Evolutionary conservation across 768 basidiomycete genomes (phyloP), one percentile per base, ranked within the genome.

Genomic region (Cystofilobasidium macerans): DNA sequence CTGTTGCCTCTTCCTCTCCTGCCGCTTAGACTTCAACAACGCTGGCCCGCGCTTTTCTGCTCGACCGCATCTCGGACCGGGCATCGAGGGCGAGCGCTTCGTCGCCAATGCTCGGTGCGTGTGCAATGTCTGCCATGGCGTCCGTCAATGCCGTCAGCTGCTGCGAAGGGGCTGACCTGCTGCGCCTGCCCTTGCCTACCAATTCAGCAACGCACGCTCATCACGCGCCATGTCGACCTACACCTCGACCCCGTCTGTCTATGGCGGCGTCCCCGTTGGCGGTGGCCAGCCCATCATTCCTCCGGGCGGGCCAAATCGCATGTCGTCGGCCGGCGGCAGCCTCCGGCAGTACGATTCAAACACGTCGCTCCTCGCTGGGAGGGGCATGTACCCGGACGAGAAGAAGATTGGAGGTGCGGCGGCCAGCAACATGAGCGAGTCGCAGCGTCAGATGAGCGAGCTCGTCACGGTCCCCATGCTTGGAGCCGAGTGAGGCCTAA

Each of bases 391-490:
- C n/a, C 48, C 53, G 24, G 30, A 35, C 20, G 59, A 48, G 33
- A 24, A 35, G n/a, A 56, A 66, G 30, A 59, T 47, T 20, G 65
- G 59, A 6, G 61, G 54, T 20, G 38, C 57, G 38, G n/a, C 3
- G 4, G 16, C 9, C 42, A 47, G 45, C 45, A 47, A 47, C 45
- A 62, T 62, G 65, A 61, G 58, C n/a, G 54, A 59, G 22, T 59
- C 65, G 16, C 60, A 67, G 53, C 24, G 60, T 5, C 53, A 67
- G 61, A 57, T 51, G 5, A 53, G 58, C 12, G 92, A 97, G 76
- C 80, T 93, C 75, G 86, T 94, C 51, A 94, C 92, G 0, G 89
- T 95, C 0, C 92, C 92, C 3, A 88, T 88, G 2, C 80, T 97
- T 3, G 92, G 92, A 24, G 78, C 92, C 0, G 92, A 97, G 77